Conservation (phyloP, 1,139 yeast genomes). For the Geotrichum histeridarum region DNA sequence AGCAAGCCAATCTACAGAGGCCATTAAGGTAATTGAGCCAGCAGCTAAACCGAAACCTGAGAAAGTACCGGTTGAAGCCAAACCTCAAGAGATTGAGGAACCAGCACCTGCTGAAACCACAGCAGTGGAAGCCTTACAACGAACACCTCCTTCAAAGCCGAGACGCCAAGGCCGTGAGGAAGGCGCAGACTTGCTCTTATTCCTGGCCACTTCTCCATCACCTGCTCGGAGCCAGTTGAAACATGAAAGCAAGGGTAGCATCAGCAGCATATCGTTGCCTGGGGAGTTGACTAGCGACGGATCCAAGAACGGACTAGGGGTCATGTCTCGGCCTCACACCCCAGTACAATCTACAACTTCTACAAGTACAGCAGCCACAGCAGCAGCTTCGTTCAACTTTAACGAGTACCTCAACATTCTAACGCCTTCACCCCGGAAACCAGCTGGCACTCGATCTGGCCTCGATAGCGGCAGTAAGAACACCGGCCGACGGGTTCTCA, state of each 20-base stretch:
- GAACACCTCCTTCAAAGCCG: conserved; percentile 25
- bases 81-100: too few species aligned
- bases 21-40: too few species aligned
- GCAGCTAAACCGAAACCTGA: too few species aligned
- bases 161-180: conserved; percentile 48
- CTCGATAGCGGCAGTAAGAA: background rate
- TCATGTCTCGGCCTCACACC: conserved; percentile 32
- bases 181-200: conserved; percentile 80
- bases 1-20: too few species aligned
- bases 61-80: too few species aligned
- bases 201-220: conserved; percentile 80
- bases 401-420: conserved; percentile 75
- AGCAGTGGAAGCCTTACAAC: too few species aligned
- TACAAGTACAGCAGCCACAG: too few species aligned
- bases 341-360: conserved; percentile 43
- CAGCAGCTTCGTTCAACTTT: conserved; percentile 50
- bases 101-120: too few species aligned
- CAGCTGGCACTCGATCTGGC: conserved; percentile 20
- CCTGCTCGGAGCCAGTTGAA: conserved; percentile 44
- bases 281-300: background rate
- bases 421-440: conserved; percentile 57
- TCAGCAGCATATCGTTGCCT: background rate
- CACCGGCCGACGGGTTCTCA: background rate
- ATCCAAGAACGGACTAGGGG: conserved; percentile 11
- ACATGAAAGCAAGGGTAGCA: conserved; percentile 17